Percentiles rank a stretch among this genome's conserved stretches.
phyloP scores from a whole-genome alignment of 1,139 yeast genomes.

The Nakaseomyces kungkrabaensis region DNA sequence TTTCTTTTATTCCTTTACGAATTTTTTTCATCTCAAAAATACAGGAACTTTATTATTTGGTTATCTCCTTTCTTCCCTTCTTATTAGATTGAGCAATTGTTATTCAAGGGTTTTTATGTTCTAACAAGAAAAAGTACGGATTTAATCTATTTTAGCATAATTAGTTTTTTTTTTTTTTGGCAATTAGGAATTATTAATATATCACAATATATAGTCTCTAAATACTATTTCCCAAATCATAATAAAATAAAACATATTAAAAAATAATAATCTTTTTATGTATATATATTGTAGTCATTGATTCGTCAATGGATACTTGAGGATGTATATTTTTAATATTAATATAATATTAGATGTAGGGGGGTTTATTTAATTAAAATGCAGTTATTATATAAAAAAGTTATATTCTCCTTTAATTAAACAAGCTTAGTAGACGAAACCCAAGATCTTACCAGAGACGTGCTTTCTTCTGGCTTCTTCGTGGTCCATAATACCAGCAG shows the following conservation, averaged over 20 bases:
- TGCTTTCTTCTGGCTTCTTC: slow-evolving; percentile 99
- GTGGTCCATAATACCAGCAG: slow-evolving; percentile 99
- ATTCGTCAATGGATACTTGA: no score
- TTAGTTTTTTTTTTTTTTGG: background rate
- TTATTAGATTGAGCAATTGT: background rate
- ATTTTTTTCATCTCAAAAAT: background rate
- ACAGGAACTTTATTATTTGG: background rate
- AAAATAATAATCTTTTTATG: no score
- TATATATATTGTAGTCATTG: no score
- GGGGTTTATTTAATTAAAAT: no score
- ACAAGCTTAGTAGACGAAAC: slow-evolving; percentile 70
- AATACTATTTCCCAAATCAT: background rate
- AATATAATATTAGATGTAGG: no score
- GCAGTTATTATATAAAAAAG: no score
- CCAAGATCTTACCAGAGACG: slow-evolving; percentile 95
- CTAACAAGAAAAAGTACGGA: background rate
- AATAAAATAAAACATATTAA: background rate
- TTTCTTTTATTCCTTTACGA: slow-evolving; percentile 9
- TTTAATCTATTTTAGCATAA: background rate
- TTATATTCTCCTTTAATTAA: background rate
- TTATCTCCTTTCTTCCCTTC: background rate
- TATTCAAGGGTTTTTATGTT: background rate
- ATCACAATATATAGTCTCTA: background rate
- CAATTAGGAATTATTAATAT: background rate
- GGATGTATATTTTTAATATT: no score